These are phyloP conservation scores for Phoenix roebelenii DNA, from an alignment of 176 grass and related monocot species.

Conservation along the genomic window DNA sequence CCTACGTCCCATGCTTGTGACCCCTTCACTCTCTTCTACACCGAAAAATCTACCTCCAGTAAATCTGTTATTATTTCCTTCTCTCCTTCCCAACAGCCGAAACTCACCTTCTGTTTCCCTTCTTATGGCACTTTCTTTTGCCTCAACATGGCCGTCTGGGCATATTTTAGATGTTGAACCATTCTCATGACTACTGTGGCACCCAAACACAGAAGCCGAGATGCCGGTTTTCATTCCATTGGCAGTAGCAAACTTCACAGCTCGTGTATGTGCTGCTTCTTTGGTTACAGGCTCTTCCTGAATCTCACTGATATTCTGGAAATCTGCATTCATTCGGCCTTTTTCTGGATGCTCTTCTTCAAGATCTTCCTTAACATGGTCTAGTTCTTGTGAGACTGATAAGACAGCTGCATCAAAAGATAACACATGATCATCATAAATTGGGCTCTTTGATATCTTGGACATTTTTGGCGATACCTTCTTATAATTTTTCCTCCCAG, in stretches of 20 bases:
- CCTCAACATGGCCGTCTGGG: constrained; percentile 36
- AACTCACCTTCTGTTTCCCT: constrained; percentile 96
- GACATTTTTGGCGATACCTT: constrained; percentile 55
- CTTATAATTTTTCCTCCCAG: constrained; percentile 55
- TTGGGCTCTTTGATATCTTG: constrained; percentile 58
- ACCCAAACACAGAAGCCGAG: constrained; percentile 46
- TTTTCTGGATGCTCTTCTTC: constrained; percentile 44
- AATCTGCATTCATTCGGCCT: constrained; percentile 30
- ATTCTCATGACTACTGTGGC: constrained; percentile 28
- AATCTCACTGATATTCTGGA: constrained; percentile 67
- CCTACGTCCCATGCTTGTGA: constrained; percentile 57
- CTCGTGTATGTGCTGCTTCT: constrained; percentile 28
- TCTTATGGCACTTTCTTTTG: constrained; percentile 90
- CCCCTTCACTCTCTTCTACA: constrained; percentile 52
- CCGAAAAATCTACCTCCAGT: constrained; percentile 64
- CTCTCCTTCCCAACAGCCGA: constrained; percentile 82
- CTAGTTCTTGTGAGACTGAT: constrained; percentile 74
- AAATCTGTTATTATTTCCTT: constrained; percentile 44
- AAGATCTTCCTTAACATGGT: constrained; percentile 37
- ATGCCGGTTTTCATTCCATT: constrained; percentile 21
- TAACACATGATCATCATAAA: constrained; percentile 63
- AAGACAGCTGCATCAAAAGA: constrained; percentile 89
- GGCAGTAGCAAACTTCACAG: constrained; percentile 42
- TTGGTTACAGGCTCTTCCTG: constrained; percentile 66
- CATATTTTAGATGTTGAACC: constrained; percentile 42